phyloP scores from a whole-genome alignment of 345 rosid species.

The Capsella bursapastoris region DNA sequence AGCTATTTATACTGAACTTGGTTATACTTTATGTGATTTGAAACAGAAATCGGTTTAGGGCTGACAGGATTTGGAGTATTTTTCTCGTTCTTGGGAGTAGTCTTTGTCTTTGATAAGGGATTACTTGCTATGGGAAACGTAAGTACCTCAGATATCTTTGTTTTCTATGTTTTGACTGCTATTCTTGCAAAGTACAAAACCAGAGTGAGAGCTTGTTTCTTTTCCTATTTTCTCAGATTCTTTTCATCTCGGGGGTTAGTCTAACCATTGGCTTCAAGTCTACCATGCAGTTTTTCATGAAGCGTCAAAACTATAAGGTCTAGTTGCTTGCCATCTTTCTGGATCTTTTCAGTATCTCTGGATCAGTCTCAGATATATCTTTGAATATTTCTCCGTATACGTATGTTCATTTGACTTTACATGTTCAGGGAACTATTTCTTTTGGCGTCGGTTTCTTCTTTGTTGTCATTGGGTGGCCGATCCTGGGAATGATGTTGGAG shows the following conservation, averaged over 20 bases:
- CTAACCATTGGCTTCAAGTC: slow-evolving; percentile 93
- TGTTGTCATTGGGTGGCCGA: slow-evolving; percentile 94
- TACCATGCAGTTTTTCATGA: slow-evolving; percentile 93
- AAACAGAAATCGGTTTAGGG: slow-evolving; percentile 86
- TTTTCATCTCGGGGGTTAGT: slow-evolving; percentile 91
- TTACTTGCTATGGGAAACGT: slow-evolving; percentile 99
- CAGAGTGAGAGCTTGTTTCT: slow-evolving; percentile 8
- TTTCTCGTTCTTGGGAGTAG: slow-evolving; percentile 86
- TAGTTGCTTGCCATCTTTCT: slow-evolving; percentile 19
- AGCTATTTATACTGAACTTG: background rate
- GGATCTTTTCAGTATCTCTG: slow-evolving; percentile 18
- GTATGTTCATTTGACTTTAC: slow-evolving; percentile 2
- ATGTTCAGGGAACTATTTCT: slow-evolving; percentile 88
- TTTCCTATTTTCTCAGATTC: slow-evolving; percentile 59
- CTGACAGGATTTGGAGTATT: slow-evolving; percentile 94
- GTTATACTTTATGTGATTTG: slow-evolving; percentile 26
- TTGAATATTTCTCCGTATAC: background rate
- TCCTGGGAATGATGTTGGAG: slow-evolving; percentile 91
- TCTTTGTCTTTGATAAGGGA: slow-evolving; percentile 94
- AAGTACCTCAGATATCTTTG: slow-evolving; percentile 41
- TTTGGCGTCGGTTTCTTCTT: slow-evolving; percentile 91
- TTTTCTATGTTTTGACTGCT: background rate
- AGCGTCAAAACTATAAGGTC: slow-evolving; percentile 94
- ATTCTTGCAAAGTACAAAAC: background rate
- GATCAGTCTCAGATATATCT: slow-evolving; percentile 1